Evolutionary conservation across 192 early-diverging fungal genomes (phyloP).

Genomic region (Gryganskiella cystojenkinii): DNA sequence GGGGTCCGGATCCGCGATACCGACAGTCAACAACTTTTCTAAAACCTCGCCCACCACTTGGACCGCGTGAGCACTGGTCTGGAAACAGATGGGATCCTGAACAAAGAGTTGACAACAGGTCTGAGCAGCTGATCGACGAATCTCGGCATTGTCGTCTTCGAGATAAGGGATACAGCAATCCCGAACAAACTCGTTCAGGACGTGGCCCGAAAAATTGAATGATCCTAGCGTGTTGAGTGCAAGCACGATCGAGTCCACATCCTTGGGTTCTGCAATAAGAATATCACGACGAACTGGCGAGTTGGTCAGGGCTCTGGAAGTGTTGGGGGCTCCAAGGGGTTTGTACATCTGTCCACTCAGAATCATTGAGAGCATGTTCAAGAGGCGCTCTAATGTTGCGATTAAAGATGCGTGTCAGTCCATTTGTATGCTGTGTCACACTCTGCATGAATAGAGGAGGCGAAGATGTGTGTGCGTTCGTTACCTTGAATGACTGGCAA

Average conservation of each 20-base stretch:
- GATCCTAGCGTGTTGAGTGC: slow-evolving; percentile 85
- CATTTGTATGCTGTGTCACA: neutral
- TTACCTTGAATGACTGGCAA: slow-evolving; percentile 87
- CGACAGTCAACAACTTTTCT: slow-evolving; percentile 87
- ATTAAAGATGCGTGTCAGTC: neutral
- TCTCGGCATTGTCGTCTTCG: slow-evolving; percentile 78
- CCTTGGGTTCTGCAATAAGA: slow-evolving; percentile 61
- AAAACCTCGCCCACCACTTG: slow-evolving; percentile 88
- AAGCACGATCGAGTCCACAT: slow-evolving; percentile 79
- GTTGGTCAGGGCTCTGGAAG: slow-evolving; percentile 6
- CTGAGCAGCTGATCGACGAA: slow-evolving; percentile 87
- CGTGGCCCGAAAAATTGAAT: slow-evolving; percentile 87
- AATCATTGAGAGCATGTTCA: slow-evolving; percentile 90
- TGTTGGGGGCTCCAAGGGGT: slow-evolving; percentile 75
- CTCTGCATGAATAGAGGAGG: neutral
- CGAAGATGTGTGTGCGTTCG: neutral
- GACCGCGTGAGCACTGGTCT: slow-evolving; percentile 77
- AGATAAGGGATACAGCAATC: slow-evolving; percentile 86
- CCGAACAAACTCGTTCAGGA: slow-evolving; percentile 88
- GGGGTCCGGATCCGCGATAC: slow-evolving; percentile 86
- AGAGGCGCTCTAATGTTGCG: slow-evolving; percentile 71
- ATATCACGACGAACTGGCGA: slow-evolving; percentile 7
- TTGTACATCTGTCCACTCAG: slow-evolving; percentile 84
- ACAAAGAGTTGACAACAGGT: slow-evolving; percentile 86
- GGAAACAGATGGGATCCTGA: slow-evolving; percentile 82